Percentiles rank a stretch among this genome's conserved stretches.
These are phyloP conservation scores for Fraxinus platypoda DNA, from an alignment of 305 asterid species.

Conservation along the genomic window DNA sequence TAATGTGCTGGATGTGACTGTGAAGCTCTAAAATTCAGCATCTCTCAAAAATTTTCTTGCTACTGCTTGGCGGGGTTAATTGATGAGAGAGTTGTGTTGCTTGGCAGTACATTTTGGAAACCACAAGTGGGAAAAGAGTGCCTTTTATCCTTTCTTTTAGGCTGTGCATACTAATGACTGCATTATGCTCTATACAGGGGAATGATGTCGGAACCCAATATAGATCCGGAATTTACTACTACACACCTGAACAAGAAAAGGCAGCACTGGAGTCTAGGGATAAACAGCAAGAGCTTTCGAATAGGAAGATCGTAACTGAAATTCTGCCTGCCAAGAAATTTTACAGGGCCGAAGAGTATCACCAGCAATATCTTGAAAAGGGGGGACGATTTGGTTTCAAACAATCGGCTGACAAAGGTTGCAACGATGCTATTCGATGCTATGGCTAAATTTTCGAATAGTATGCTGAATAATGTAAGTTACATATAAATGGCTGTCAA, in stretches of 20 bases:
- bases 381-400: slow-evolving; percentile 84
- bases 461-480: background rate
- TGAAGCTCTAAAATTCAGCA: background rate
- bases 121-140: background rate
- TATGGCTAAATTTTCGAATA: slow-evolving; percentile 49
- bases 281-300: slow-evolving; percentile 62
- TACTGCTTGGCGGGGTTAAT: background rate
- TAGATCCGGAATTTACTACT: slow-evolving; percentile 85
- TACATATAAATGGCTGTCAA: background rate
- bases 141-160: background rate
- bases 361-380: slow-evolving; percentile 91
- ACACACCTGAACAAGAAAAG: slow-evolving; percentile 86
- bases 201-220: slow-evolving; percentile 91
- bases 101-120: background rate
- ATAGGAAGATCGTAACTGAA: slow-evolving; percentile 75
- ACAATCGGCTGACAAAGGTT: slow-evolving; percentile 75
- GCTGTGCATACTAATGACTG: background rate
- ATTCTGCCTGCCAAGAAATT: slow-evolving; percentile 90
- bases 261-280: slow-evolving; percentile 70
- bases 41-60: background rate
- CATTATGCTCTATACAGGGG: slow-evolving; percentile 48
- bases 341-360: slow-evolving; percentile 89
- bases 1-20: background rate
- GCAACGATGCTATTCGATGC: slow-evolving; percentile 93
- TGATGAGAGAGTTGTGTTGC: background rate